Conservation (phyloP, 1,139 yeast genomes). For the Candida sp. region DNA sequence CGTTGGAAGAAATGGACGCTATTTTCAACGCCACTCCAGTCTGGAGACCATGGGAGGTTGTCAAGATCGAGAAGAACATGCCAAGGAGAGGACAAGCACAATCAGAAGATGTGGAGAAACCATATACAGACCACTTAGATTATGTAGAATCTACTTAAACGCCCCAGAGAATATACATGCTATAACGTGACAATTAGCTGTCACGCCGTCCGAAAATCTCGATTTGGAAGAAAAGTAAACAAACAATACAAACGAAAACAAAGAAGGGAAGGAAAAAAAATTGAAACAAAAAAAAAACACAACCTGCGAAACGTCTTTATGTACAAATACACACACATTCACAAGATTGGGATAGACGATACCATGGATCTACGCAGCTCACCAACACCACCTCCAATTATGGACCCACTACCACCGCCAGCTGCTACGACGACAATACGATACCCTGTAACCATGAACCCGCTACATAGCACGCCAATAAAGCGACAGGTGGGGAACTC, state of each 20-base stretch:
- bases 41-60: constrained; percentile 41
- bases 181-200: not conserved
- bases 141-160: constrained; percentile 1
- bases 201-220: not conserved
- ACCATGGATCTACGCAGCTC: not conserved
- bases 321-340: not conserved
- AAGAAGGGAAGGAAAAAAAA: not conserved
- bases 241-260: not conserved
- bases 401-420: not conserved
- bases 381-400: not conserved
- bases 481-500: not conserved
- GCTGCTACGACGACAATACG: not conserved
- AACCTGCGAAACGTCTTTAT: not conserved
- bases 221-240: not conserved
- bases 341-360: too few species aligned
- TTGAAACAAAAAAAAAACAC: not conserved
- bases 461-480: not conserved
- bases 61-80: constrained; percentile 31
- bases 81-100: constrained; percentile 4
- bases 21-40: constrained; percentile 51
- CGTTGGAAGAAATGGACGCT: constrained; percentile 65
- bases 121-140: constrained; percentile 11
- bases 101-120: constrained; percentile 11
- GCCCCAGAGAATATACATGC: too few species aligned
- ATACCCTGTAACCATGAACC: not conserved